Evolutionary conservation across 2,329 filamentous ascomycete genomes (phyloP).

Genomic region (Bipolaris bicolor): DNA sequence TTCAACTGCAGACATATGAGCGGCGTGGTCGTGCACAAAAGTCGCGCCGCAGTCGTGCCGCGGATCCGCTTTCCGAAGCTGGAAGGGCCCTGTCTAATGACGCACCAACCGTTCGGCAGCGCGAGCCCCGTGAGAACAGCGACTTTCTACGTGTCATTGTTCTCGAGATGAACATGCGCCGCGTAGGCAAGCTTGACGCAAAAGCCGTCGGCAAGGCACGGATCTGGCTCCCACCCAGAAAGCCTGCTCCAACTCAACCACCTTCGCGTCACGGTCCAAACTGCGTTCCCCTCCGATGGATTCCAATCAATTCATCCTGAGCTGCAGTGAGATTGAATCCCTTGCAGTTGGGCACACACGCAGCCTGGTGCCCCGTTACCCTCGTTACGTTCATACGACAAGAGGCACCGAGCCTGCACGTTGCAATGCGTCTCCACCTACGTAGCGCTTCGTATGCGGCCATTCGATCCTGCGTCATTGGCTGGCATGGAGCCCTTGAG

Average conservation of each 20-base stretch:
- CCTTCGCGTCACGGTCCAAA: conserved; percentile 31
- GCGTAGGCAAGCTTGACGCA: conserved; percentile 65
- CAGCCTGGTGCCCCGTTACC: conserved; percentile 12
- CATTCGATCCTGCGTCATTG: conserved; percentile 14
- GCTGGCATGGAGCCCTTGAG: conserved; percentile 14
- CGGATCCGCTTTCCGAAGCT: conserved; percentile 53
- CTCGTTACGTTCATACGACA: conserved; percentile 12
- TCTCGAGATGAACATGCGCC: conserved; percentile 71
- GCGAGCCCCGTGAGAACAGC: conserved; percentile 68
- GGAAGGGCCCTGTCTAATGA: conserved; percentile 50
- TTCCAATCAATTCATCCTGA: conserved; percentile 34
- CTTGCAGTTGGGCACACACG: conserved; percentile 28
- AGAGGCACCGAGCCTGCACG: conserved; percentile 9
- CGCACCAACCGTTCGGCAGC: conserved; percentile 57
- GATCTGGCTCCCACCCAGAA: conserved; percentile 66
- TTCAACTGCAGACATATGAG: conserved; percentile 68
- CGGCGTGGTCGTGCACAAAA: conserved; percentile 44
- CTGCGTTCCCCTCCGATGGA: conserved; percentile 47
- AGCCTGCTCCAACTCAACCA: conserved; percentile 38
- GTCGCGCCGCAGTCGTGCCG: conserved; percentile 28
- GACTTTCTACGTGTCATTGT: conserved; percentile 69
- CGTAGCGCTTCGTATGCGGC: conserved; percentile 2
- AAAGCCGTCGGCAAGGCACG: conserved; percentile 61
- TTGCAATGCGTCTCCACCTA: conserved; percentile 6
- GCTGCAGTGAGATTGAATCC: conserved; percentile 4